phyloP scores from a whole-genome alignment of 2,329 filamentous ascomycete genomes.

The Hymenoscyphus fructigenus region DNA sequence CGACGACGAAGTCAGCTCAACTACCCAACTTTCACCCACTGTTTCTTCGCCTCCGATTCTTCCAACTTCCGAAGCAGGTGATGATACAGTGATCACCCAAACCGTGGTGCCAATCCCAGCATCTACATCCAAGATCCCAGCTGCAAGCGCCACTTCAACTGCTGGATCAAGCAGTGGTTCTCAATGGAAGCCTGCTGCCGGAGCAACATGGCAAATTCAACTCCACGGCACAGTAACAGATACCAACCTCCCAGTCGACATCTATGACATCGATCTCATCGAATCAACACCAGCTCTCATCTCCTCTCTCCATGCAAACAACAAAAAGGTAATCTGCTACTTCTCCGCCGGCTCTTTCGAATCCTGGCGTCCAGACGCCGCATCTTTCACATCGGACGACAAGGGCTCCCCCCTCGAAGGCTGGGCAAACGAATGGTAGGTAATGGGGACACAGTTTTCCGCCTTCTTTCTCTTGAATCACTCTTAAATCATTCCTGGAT shows the following conservation, averaged over 20 bases:
- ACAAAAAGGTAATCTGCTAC: slow-evolving; percentile 68
- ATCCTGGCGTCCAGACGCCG: slow-evolving; percentile 55
- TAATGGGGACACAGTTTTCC: no score
- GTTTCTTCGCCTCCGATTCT: slow-evolving; percentile 5
- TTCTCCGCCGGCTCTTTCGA: slow-evolving; percentile 71
- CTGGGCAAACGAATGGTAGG: slow-evolving; percentile 64
- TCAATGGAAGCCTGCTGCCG: slow-evolving; percentile 16
- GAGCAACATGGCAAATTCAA: slow-evolving; percentile 18
- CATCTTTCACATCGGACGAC: slow-evolving; percentile 53
- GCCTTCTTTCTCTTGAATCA: no score
- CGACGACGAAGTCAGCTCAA: background rate
- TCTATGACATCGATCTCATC: slow-evolving; percentile 41
- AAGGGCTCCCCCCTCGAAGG: slow-evolving; percentile 57
- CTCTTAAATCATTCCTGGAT: no score
- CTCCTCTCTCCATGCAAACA: slow-evolving; percentile 45
- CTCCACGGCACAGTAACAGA: slow-evolving; percentile 7
- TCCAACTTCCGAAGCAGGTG: background rate
- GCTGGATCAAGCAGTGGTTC: slow-evolving; percentile 1
- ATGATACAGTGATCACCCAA: background rate
- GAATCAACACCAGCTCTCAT: slow-evolving; percentile 49
- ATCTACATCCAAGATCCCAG: background rate
- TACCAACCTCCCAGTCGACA: slow-evolving; percentile 27
- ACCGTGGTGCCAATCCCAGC: slow-evolving; percentile 6
- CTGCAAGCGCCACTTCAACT: background rate
- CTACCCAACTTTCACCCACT: background rate